phyloP scores from a whole-genome alignment of 345 rosid genomes.

The Erysimum cheiranthoides region DNA sequence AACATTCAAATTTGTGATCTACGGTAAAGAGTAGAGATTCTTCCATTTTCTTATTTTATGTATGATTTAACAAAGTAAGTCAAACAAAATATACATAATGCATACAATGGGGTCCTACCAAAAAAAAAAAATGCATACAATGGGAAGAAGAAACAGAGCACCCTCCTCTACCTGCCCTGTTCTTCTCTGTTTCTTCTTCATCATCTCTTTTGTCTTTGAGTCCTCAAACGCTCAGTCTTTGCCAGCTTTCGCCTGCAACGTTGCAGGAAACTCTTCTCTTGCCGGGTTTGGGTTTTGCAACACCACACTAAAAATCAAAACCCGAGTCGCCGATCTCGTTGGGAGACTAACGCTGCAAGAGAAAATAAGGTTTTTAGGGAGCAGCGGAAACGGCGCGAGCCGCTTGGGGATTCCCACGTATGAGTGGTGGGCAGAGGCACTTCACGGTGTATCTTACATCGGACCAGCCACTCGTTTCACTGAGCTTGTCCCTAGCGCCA shows the following conservation, averaged over 20 bases:
- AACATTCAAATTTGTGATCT: not conserved
- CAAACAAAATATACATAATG: no score
- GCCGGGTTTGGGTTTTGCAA: conserved; percentile 57
- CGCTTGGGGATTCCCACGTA: conserved; percentile 74
- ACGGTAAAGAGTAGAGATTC: not conserved
- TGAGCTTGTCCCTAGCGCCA: conserved; percentile 60
- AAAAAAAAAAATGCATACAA: no score
- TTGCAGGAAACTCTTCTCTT: conserved; percentile 46
- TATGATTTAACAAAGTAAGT: not conserved
- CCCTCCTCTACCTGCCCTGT: not conserved
- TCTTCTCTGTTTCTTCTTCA: conserved; percentile 35
- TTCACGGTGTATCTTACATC: conserved; percentile 74
- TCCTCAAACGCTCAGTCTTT: conserved; percentile 41
- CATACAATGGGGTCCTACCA: no score
- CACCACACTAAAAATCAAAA: conserved; percentile 50
- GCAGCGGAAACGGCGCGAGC: conserved; percentile 60
- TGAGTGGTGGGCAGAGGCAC: conserved; percentile 93
- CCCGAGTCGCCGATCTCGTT: conserved; percentile 66
- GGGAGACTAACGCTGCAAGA: conserved; percentile 65
- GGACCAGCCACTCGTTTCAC: conserved; percentile 67
- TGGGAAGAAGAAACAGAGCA: not conserved
- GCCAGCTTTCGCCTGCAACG: conserved; percentile 71
- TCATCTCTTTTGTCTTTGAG: not conserved
- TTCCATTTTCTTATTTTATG: not conserved
- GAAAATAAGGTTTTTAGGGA: conserved; percentile 61